Evolutionary conservation across 2,329 filamentous ascomycete genomes (phyloP).

Genomic region (Malbranchea cinnamomea): DNA sequence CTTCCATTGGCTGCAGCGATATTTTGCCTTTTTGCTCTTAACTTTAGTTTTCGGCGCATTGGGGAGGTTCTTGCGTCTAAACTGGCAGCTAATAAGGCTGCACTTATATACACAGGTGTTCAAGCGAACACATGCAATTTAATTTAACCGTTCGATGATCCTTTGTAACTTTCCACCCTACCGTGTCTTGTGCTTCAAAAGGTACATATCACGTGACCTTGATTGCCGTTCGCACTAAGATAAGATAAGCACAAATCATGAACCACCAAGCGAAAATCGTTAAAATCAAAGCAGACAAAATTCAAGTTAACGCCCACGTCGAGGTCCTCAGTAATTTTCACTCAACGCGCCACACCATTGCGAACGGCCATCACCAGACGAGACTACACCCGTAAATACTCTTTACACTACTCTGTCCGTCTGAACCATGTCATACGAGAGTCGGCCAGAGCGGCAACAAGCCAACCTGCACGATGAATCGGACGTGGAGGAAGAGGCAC

Average conservation of each 20-base stretch:
- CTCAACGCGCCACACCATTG: no score
- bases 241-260: slow-evolving; percentile 32
- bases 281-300: slow-evolving; percentile 18
- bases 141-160: slow-evolving; percentile 2
- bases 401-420: slow-evolving; percentile 1
- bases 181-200: background rate
- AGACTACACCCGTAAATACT: slow-evolving; percentile 10
- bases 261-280: slow-evolving; percentile 29
- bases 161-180: slow-evolving; percentile 5
- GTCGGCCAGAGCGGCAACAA: slow-evolving; percentile 26
- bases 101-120: no score
- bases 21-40: background rate
- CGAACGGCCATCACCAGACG: slow-evolving; percentile 2
- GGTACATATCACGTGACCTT: slow-evolving; percentile 8
- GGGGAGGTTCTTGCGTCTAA: background rate
- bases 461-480: slow-evolving; percentile 56
- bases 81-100: no score
- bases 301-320: background rate
- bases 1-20: background rate
- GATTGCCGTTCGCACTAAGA: slow-evolving; percentile 14
- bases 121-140: background rate
- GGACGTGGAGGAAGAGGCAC: slow-evolving; percentile 88
- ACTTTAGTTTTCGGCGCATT: background rate
- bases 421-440: slow-evolving; percentile 29
- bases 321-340: no score